These are phyloP conservation scores for Candida coquimbonensis DNA, from an alignment of 805 yeast species.

Conservation along the genomic window DNA sequence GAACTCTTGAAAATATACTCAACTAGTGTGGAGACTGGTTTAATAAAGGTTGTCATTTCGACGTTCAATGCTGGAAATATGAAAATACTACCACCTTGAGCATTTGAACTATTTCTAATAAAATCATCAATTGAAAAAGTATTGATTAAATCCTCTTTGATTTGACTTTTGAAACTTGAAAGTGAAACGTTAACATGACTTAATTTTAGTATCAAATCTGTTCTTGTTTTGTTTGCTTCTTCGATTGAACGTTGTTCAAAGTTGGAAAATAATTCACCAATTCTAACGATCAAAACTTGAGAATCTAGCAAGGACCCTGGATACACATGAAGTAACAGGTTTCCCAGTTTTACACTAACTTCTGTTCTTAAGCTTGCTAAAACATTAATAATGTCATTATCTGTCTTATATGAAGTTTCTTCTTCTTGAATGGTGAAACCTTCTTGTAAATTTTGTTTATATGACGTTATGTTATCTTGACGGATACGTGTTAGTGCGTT, in stretches of 20 bases:
- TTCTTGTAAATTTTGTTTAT: slow-evolving; percentile 66
- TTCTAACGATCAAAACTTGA: slow-evolving; percentile 59
- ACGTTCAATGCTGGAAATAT: slow-evolving; percentile 71
- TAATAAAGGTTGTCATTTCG: slow-evolving; percentile 70
- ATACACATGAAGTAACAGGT: slow-evolving; percentile 56
- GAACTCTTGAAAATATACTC: slow-evolving; percentile 63
- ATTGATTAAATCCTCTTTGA: slow-evolving; percentile 42
- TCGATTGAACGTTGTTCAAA: slow-evolving; percentile 39
- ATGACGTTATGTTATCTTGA: slow-evolving; percentile 66
- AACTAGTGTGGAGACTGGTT: slow-evolving; percentile 42
- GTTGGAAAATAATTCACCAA: slow-evolving; percentile 51
- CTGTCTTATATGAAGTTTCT: slow-evolving; percentile 8
- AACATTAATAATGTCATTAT: slow-evolving; percentile 22
- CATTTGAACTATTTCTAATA: slow-evolving; percentile 45
- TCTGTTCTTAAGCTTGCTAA: slow-evolving; percentile 50
- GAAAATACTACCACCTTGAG: slow-evolving; percentile 75
- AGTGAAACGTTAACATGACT: slow-evolving; percentile 62
- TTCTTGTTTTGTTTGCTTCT: slow-evolving; percentile 26
- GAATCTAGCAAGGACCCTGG: slow-evolving; percentile 79
- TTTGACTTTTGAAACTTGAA: slow-evolving; percentile 46
- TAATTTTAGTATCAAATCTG: slow-evolving; percentile 53
- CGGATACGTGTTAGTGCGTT: slow-evolving; percentile 64
- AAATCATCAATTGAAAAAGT: slow-evolving; percentile 47
- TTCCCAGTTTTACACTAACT: slow-evolving; percentile 54
- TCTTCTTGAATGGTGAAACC: slow-evolving; percentile 24